phyloP scores from a whole-genome alignment of 306 rosid species.

The Abrus precatorius region DNA sequence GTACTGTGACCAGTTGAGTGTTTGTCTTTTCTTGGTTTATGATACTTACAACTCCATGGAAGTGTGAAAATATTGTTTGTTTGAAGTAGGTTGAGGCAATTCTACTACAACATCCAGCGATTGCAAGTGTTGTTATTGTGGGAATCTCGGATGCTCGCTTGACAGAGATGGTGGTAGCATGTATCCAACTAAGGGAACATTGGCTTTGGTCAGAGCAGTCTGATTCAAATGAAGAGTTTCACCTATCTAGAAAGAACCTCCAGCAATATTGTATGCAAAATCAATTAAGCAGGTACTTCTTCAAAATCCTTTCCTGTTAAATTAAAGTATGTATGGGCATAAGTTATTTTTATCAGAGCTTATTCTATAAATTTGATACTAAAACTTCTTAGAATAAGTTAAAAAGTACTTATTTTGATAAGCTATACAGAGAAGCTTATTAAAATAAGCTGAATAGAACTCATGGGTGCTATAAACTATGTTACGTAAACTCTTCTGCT shows the following conservation, averaged over 20 bases:
- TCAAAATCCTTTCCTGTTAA: conserved; percentile 35
- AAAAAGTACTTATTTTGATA: no score
- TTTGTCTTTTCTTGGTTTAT: conserved; percentile 23
- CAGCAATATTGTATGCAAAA: conserved; percentile 58
- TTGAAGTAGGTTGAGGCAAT: conserved; percentile 74
- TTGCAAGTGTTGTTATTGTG: conserved; percentile 63
- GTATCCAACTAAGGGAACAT: conserved; percentile 62
- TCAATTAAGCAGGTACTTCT: conserved; percentile 68
- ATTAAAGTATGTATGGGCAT: neutral
- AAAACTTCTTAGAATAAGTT: no score
- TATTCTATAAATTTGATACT: no score
- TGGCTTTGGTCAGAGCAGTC: conserved; percentile 71
- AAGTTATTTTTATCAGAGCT: no score
- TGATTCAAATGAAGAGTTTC: conserved; percentile 46
- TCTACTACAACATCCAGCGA: conserved; percentile 78
- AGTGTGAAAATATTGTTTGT: conserved; percentile 21
- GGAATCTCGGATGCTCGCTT: conserved; percentile 80
- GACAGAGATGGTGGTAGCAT: conserved; percentile 77
- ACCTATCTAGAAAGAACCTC: conserved; percentile 62
- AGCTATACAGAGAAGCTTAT: neutral
- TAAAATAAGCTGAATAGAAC: no score
- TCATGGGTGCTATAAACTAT: no score
- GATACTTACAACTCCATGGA: conserved; percentile 17
- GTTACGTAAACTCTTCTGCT: no score
- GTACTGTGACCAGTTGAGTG: conserved; percentile 3